phyloP scores from a whole-genome alignment of 2,329 filamentous ascomycete genomes.

The Canariomyces notabilis region DNA sequence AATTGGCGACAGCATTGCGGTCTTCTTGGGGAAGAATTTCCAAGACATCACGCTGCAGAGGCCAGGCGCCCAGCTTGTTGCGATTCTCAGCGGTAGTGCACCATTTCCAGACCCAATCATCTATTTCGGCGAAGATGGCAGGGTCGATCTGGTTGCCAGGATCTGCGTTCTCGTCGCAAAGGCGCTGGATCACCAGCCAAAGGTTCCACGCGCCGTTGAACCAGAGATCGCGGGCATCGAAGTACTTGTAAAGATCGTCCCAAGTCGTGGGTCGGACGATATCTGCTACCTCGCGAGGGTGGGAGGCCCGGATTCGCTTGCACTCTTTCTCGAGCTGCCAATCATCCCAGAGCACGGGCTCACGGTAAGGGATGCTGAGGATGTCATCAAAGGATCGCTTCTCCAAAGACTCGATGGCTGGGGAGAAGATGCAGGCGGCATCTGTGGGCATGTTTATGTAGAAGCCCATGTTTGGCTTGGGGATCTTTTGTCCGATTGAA shows the following conservation, averaged over 20 bases:
- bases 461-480: constrained; percentile 27
- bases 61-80: constrained; percentile 31
- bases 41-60: constrained; percentile 14
- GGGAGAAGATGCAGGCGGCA: constrained; percentile 22
- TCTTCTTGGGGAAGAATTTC: constrained; percentile 5
- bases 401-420: constrained; percentile 1
- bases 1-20: background rate
- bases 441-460: constrained; percentile 32
- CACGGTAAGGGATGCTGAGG: background rate
- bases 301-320: constrained; percentile 5
- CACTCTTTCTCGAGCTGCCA: constrained; percentile 24
- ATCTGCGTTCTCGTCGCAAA: constrained; percentile 16
- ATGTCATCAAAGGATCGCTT: constrained; percentile 3
- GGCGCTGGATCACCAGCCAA: constrained; percentile 35
- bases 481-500: background rate
- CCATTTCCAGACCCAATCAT: constrained; percentile 37
- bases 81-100: constrained; percentile 27
- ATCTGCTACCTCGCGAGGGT: constrained; percentile 15
- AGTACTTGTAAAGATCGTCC: constrained; percentile 42
- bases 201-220: constrained; percentile 43
- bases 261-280: constrained; percentile 31
- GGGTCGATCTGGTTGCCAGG: background rate
- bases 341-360: constrained; percentile 4
- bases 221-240: constrained; percentile 45
- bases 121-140: constrained; percentile 6